Base-by-base conservation (phyloP, 108 stramenopile species). In the Schizochytrium sp. region DNA sequence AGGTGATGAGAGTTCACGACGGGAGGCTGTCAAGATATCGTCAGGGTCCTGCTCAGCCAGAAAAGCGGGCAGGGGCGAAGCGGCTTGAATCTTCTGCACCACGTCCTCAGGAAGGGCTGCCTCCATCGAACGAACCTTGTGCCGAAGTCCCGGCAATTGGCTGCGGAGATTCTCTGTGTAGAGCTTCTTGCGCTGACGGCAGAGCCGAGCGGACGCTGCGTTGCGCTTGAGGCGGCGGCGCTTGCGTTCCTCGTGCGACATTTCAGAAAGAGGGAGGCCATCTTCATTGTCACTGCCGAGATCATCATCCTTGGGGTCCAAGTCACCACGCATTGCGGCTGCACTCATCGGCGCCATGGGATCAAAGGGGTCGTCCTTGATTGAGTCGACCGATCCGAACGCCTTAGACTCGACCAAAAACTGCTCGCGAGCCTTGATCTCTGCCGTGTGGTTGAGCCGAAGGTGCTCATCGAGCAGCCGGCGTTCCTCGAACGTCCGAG, bases 101-200 rank as follows among this genome's bases (percentile, higher is more conserved):
- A 83, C 53, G 3, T 83, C 76, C 0, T 83, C 50, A n/a, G 76
- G 76, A 3, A 83, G 76, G 53, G 76, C 76, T 1, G 15, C 28
- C 76, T 83, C 76, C 76, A 83, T 55, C 5, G 76, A 47, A n/a
- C 53, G 47, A 10, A 83, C 76, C 76, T 83, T 83, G 76, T 83
- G 76, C 28, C 47, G 53, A 10, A 83, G 53, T 10, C 50, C 76
- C 1, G 76, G 76, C 2, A 83, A 4, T 53, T 83, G 76, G 50
- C 47, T 55, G 10, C 76, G 76, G 28, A 83, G 76, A 28, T 49
- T 55, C 76, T 83, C 76, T 38, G 53, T 83, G 76, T 83, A 83
- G 76, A 83, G 47, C 76, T 83, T 83, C 76, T 83, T 83, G 50
- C 76, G 76, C 76, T 83, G 76, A 53, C 76, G 76, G 76, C 76